phyloP scores from a whole-genome alignment of 805 yeast genomes.

The Candida argentea region DNA sequence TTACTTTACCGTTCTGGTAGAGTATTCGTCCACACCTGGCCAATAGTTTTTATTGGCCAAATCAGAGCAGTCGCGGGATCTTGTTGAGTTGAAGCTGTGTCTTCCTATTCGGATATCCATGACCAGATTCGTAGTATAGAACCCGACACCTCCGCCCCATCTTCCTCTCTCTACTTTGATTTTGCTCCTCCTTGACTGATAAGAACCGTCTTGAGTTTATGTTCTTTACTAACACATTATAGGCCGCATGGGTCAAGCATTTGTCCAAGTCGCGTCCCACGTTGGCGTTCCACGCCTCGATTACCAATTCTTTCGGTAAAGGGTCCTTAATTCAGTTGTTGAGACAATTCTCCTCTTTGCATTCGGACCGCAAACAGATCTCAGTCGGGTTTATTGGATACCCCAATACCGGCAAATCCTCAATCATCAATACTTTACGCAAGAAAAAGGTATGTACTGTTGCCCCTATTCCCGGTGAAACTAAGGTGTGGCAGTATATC shows the following conservation, averaged over 20 bases:
- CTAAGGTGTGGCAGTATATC: conserved; percentile 98
- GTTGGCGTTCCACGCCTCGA: conserved; percentile 94
- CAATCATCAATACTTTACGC: conserved; percentile 87
- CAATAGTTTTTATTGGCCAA: conserved; percentile 30
- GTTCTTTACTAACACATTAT: conserved; percentile 17
- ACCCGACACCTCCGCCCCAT: conserved; percentile 46
- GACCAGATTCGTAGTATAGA: conserved; percentile 78
- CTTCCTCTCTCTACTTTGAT: conserved; percentile 1
- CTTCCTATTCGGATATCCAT: conserved; percentile 15
- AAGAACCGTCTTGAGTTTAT: not conserved
- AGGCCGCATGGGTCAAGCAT: conserved; percentile 99
- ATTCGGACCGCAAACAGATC: conserved; percentile 88
- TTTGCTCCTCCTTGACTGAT: conserved; percentile 1
- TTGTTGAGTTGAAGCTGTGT: conserved; percentile 73
- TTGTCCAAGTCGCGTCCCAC: conserved; percentile 89
- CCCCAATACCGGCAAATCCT: conserved; percentile 97
- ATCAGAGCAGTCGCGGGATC: conserved; percentile 46
- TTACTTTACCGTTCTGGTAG: conserved; percentile 27
- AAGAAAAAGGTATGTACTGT: conserved; percentile 93
- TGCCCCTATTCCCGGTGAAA: conserved; percentile 98
- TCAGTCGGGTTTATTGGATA: conserved; percentile 97
- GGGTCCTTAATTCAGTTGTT: conserved; percentile 89
- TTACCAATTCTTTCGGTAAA: conserved; percentile 94
- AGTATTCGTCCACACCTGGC: conserved; percentile 21
- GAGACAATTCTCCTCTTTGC: conserved; percentile 86